Base-by-base conservation (phyloP, 495 filamentous ascomycete species). In the Tuber aestivum region DNA sequence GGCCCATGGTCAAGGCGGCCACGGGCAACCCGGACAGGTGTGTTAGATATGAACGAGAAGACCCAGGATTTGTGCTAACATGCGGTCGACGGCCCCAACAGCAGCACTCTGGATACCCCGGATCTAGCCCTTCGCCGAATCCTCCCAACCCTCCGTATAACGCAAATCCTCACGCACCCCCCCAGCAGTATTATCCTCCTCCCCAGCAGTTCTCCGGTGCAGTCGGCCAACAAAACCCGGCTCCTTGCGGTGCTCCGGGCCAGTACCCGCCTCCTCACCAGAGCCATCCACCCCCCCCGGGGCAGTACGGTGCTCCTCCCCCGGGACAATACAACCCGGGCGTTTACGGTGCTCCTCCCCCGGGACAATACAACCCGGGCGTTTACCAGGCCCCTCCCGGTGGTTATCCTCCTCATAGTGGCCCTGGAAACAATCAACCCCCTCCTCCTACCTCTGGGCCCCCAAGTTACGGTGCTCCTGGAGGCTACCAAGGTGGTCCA, bases 261-360 rank as follows among this genome's bases (percentile, higher is more conserved):
- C 50, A 61, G n/a, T 61, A 61, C 32, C 71, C 71, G 14, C 74
- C 78, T 27, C 77, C 75, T 35, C 73, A 69, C 37, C 81, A 82
- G 56, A 76, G 81, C 44, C 82, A 83, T 37, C 77, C 50, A 32
- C 84, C 83, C 41, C 84, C 78, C 12, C 81, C 70, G 41, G 77
- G 77, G 10, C 82, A 82, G 72, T 85, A 85, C 69, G 83, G 84
- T 27, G 80, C 68, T 41, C 77, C 77, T 32, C 75, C 76, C 69
- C 77, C 77, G 41, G 75, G 72, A 9, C 76, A 77, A 35, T 77
- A 77, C 37, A 74, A 74, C 41, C 74, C 74, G 70, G 69, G 69
- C 8, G 1, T 27, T 48, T 81, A 81, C 72, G 74, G 78, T 38
- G 68, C 77, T 7, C 68, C 79, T 61, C 74, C 79, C 23, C 77